A percentile compares a stretch with the other conserved stretches of the same genome.
Evolutionary conservation across 805 yeast species (phyloP).

Genomic region (Candida ulmi): DNA sequence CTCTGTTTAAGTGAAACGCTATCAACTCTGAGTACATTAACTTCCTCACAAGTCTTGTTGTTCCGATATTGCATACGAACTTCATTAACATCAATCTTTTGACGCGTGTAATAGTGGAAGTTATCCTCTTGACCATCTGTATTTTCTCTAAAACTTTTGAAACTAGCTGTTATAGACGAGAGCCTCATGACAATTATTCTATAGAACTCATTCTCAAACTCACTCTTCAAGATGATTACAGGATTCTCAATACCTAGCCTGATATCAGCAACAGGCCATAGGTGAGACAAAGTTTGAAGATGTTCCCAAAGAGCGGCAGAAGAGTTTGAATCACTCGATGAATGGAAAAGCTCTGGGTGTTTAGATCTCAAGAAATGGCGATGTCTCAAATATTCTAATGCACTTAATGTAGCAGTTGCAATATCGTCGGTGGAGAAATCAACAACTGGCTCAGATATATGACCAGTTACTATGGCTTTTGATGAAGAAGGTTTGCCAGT

Average conservation of each 20-base stretch:
- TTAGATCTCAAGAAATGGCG: neutral
- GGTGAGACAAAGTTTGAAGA: constrained; percentile 11
- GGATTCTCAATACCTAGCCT: constrained; percentile 36
- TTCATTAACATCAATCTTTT: constrained; percentile 12
- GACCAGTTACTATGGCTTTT: constrained; percentile 30
- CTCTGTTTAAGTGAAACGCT: constrained; percentile 11
- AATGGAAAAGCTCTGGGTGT: neutral
- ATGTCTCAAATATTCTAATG: constrained; percentile 15
- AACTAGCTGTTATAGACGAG: constrained; percentile 18
- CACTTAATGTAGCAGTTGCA: constrained; percentile 26
- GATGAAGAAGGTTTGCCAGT: constrained; percentile 23
- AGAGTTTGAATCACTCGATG: neutral
- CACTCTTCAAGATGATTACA: constrained; percentile 27
- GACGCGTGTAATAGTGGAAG: constrained; percentile 4
- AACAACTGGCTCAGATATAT: constrained; percentile 37
- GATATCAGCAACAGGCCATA: constrained; percentile 29
- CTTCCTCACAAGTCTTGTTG: constrained; percentile 8
- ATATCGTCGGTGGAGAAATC: constrained; percentile 38
- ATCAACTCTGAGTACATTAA: constrained; percentile 9
- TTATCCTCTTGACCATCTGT: constrained; percentile 25
- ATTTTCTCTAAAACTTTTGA: constrained; percentile 7
- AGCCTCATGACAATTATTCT: constrained; percentile 25
- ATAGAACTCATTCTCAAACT: constrained; percentile 23
- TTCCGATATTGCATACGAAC: constrained; percentile 13
- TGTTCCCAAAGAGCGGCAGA: constrained; percentile 1